Evolutionary conservation across 306 rosid genomes (phyloP).

Genomic region (Acmispon strigosus): DNA sequence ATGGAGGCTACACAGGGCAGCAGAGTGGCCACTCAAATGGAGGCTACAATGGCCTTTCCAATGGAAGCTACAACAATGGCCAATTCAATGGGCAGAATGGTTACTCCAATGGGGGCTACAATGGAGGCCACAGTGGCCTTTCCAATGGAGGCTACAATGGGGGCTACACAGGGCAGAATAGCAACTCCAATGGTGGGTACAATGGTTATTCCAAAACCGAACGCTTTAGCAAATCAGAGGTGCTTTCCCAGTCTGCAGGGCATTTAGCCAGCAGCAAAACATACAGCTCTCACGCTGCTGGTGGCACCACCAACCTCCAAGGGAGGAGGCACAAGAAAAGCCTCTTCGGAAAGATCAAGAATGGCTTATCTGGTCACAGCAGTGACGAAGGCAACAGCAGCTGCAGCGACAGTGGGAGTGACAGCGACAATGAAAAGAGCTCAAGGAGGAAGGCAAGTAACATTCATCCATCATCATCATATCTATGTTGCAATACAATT

Average conservation of each 20-base stretch:
- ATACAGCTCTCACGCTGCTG: neutral
- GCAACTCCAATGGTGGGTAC: too few relatives aligned
- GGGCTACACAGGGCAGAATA: too few relatives aligned
- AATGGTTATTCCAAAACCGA: too few relatives aligned
- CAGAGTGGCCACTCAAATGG: neutral
- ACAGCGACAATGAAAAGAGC: conserved; percentile 10
- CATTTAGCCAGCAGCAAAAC: neutral
- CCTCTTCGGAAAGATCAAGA: conserved; percentile 16
- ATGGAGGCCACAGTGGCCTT: too few relatives aligned
- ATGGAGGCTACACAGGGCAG: neutral
- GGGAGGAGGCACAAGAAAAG: neutral
- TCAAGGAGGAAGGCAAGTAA: conserved; percentile 18
- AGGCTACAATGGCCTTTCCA: too few relatives aligned
- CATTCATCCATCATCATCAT: too few relatives aligned
- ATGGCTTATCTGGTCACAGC: conserved; percentile 17
- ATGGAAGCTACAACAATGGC: too few relatives aligned
- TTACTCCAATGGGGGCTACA: neutral
- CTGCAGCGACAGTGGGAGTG: conserved; percentile 11
- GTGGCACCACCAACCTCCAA: neutral
- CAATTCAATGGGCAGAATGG: neutral
- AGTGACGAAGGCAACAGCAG: conserved; percentile 13
- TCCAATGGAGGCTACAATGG: too few relatives aligned
- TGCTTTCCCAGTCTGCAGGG: neutral
- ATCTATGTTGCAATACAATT: too few relatives aligned
- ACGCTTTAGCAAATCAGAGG: neutral